phyloP scores from a whole-genome alignment of 768 basidiomycete genomes.

The Phanerochaete carnosa region DNA sequence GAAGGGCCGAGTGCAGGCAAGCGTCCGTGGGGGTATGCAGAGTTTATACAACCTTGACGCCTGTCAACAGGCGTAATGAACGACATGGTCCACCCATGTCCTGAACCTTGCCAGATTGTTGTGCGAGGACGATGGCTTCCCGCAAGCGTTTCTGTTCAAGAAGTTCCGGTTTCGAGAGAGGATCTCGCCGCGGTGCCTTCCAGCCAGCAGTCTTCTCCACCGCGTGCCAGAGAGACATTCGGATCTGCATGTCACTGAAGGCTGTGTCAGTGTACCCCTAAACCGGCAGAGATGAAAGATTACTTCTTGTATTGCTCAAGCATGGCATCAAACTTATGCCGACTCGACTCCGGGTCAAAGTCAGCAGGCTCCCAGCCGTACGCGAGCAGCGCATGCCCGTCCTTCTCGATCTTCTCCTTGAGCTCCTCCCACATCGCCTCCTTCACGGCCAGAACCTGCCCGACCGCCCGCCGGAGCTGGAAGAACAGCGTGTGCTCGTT shows the following conservation, averaged over 20 bases:
- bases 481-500: constrained; percentile 22
- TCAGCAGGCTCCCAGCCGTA: constrained; percentile 24
- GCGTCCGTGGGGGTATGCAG: background rate
- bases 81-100: constrained; percentile 20
- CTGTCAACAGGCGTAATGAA: constrained; percentile 21
- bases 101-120: constrained; percentile 18
- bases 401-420: constrained; percentile 11
- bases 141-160: constrained; percentile 24
- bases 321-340: constrained; percentile 22
- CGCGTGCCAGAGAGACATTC: constrained; percentile 24
- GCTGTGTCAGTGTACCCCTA: background rate
- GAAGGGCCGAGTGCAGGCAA: no score
- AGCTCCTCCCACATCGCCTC: constrained; percentile 32
- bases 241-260: constrained; percentile 24
- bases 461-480: constrained; percentile 23
- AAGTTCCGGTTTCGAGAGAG: constrained; percentile 21
- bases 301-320: constrained; percentile 24
- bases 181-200: constrained; percentile 21
- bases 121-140: constrained; percentile 23
- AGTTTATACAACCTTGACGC: constrained; percentile 14
- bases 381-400: constrained; percentile 7
- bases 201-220: constrained; percentile 22
- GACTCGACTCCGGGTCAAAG: constrained; percentile 12
- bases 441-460: constrained; percentile 20
- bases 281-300: background rate